A percentile compares a stretch with the other conserved stretches of the same genome.
Evolutionary conservation across 2,329 filamentous ascomycete genomes (phyloP).

Genomic region (Aspergillus awamori): DNA sequence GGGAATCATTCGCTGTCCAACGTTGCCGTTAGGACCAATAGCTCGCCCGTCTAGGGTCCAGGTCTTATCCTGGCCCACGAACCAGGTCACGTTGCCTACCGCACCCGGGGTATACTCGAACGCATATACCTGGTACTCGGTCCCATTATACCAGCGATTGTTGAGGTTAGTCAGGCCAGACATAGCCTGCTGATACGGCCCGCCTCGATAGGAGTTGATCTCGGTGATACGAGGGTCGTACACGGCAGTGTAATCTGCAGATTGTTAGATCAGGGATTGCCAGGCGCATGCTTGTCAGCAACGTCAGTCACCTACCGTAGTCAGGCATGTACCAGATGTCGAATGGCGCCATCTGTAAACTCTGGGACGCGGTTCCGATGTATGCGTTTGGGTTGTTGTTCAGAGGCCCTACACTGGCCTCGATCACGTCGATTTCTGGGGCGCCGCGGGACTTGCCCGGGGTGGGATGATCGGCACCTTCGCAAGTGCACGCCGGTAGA

Average conservation of each 20-base stretch:
- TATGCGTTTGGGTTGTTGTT: constrained; percentile 52
- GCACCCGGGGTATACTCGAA: constrained; percentile 66
- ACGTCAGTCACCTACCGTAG: constrained; percentile 43
- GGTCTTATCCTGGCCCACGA: constrained; percentile 65
- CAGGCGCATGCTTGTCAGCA: background rate
- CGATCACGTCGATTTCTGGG: constrained; percentile 72
- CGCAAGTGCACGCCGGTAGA: constrained; percentile 69
- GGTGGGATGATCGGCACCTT: constrained; percentile 65
- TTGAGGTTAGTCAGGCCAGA: constrained; percentile 65
- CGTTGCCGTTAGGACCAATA: constrained; percentile 69
- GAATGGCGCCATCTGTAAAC: constrained; percentile 69
- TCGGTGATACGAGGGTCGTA: constrained; percentile 62
- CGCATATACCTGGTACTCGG: constrained; percentile 64
- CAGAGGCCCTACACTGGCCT: constrained; percentile 63
- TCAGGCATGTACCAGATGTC: constrained; percentile 71
- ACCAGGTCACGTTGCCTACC: constrained; percentile 67
- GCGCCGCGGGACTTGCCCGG: constrained; percentile 67
- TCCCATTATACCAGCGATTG: constrained; percentile 68
- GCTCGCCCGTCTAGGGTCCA: constrained; percentile 65
- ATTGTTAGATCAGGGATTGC: background rate
- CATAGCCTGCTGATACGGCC: constrained; percentile 65
- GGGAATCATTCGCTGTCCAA: constrained; percentile 66
- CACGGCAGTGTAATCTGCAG: constrained; percentile 62
- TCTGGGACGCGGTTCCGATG: constrained; percentile 67
- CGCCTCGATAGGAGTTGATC: constrained; percentile 65